Conservation (phyloP, 495 filamentous ascomycete species). For the Xylaria bambusicola region DNA sequence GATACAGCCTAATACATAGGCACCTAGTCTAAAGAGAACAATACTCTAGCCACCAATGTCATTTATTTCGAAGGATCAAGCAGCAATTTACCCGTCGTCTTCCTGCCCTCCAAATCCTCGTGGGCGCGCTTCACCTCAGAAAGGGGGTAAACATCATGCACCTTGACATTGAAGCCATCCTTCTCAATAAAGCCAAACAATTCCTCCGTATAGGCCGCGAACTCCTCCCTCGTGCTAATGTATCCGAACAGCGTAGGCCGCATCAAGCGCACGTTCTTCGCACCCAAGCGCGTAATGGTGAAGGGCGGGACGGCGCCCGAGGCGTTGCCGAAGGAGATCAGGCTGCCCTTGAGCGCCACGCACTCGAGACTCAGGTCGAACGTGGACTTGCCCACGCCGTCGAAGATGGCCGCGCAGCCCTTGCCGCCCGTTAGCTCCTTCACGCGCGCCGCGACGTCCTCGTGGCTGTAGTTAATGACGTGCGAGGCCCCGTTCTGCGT, state of each 20-base stretch:
- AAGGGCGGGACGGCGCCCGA: slow-evolving; percentile 77
- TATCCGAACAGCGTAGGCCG: slow-evolving; percentile 77
- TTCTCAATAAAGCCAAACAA: slow-evolving; percentile 70
- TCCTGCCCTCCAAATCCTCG: slow-evolving; percentile 76
- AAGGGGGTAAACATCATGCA: slow-evolving; percentile 84
- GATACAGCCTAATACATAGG: not conserved
- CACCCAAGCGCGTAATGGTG: slow-evolving; percentile 61
- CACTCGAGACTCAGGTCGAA: slow-evolving; percentile 82
- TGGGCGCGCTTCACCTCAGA: slow-evolving; percentile 76
- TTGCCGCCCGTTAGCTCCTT: slow-evolving; percentile 68
- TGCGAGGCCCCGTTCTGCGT: slow-evolving; percentile 68
- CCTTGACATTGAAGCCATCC: slow-evolving; percentile 68
- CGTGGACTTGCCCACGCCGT: slow-evolving; percentile 84
- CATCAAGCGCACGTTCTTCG: slow-evolving; percentile 80
- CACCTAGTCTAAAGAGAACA: not conserved
- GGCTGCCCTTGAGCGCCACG: slow-evolving; percentile 77
- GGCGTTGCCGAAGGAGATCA: slow-evolving; percentile 88
- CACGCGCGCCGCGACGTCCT: slow-evolving; percentile 66
- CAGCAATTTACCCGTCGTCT: slow-evolving; percentile 80
- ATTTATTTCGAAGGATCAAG: slow-evolving; percentile 42
- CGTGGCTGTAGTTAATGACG: slow-evolving; percentile 69
- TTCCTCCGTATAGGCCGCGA: slow-evolving; percentile 68
- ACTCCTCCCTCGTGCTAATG: slow-evolving; percentile 74
- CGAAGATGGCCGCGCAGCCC: slow-evolving; percentile 82
- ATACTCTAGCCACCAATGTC: not conserved